Percentiles rank a stretch among this genome's conserved stretches.
phyloP scores from a whole-genome alignment of 2,329 filamentous ascomycete species.

The Dactylellina drechsleri region DNA sequence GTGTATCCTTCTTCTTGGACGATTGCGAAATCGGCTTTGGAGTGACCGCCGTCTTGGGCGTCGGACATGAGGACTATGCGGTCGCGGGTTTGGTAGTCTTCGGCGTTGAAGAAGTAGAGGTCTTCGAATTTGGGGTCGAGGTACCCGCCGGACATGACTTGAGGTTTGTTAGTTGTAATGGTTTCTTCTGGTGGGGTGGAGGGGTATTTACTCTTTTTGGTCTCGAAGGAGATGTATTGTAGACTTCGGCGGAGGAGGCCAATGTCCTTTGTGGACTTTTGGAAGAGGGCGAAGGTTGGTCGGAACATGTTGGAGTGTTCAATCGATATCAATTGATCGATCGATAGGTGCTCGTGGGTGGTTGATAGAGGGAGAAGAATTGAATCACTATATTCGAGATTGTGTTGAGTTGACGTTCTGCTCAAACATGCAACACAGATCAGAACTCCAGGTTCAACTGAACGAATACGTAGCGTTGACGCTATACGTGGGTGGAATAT shows the following conservation, averaged over 20 bases:
- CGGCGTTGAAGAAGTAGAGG: constrained; percentile 50
- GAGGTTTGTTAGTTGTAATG: background rate
- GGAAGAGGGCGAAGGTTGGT: constrained; percentile 38
- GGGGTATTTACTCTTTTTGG: constrained; percentile 40
- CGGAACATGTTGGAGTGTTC: constrained; percentile 27
- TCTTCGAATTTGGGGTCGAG: constrained; percentile 38
- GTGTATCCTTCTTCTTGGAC: constrained; percentile 62
- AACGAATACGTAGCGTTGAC: background rate
- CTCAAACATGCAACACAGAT: constrained; percentile 7
- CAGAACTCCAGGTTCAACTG: too few species aligned
- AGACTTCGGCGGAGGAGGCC: constrained; percentile 39
- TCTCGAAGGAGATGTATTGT: constrained; percentile 37
- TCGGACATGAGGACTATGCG: constrained; percentile 84
- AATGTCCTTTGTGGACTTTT: constrained; percentile 38
- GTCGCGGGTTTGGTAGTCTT: constrained; percentile 42
- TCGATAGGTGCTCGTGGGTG: background rate
- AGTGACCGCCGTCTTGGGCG: constrained; percentile 85
- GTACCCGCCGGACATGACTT: constrained; percentile 49
- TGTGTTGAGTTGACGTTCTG: constrained; percentile 12
- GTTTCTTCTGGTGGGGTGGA: constrained; percentile 8
- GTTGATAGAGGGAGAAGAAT: constrained; percentile 11
- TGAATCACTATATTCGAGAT: background rate
- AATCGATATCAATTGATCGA: constrained; percentile 21
- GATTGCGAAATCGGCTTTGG: constrained; percentile 76
- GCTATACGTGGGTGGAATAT: background rate